Base-by-base conservation (phyloP, 1,284 basidiomycete species). In the Anthracocystis setariae region DNA sequence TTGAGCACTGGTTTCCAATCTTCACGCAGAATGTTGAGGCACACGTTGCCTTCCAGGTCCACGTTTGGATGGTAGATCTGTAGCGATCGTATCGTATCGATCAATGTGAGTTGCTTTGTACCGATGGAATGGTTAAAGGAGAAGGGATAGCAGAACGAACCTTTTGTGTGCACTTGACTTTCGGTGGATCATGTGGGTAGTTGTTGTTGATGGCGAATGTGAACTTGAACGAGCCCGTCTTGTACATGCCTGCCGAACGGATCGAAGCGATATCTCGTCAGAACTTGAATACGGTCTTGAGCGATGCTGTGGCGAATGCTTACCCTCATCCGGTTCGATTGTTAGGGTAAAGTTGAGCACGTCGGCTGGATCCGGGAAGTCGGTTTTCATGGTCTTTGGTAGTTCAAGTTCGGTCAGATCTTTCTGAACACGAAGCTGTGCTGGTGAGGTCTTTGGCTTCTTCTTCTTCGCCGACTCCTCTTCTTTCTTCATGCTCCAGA, bases 1-100 rank as follows among this genome's bases (percentile, higher is more conserved):
- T 97, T 98, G 51, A 98, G 87, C 4, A 98, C 96, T 15, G 96
- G 96, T 83, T 99, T 99, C 96, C 96, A 99, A 85, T 98, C 96
- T 86, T 98, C 96, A 83, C 96, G 89, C 62, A 98, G 87, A 79
- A 98, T 98, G 86, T 98, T 98, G 32, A 85, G 81, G 65, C 84
- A 85, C 37, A 98, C 93, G 76, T 97, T 97, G 48, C 94, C 94
- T 45, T 98, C 93, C 33, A 97, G 88, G 84, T 99, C 95, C 46
- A 99, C 90, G 81, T 99, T 99, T 2, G 96, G 96, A 84, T 99
- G 96, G 84, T 99, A 98, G 82, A 98, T 97, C 94, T 96, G 25
- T 17, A 13, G 29, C 12, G 7, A 29, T 12, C 29, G 29, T 5
- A 29, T 29, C 12, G 29, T 5, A 29, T 29, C 29, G 29, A n/a